A percentile compares a stretch with the other conserved stretches of the same genome.
phyloP scores from a whole-genome alignment of 352 stramenopile genomes.

The Globisporangium sylvaticum region DNA sequence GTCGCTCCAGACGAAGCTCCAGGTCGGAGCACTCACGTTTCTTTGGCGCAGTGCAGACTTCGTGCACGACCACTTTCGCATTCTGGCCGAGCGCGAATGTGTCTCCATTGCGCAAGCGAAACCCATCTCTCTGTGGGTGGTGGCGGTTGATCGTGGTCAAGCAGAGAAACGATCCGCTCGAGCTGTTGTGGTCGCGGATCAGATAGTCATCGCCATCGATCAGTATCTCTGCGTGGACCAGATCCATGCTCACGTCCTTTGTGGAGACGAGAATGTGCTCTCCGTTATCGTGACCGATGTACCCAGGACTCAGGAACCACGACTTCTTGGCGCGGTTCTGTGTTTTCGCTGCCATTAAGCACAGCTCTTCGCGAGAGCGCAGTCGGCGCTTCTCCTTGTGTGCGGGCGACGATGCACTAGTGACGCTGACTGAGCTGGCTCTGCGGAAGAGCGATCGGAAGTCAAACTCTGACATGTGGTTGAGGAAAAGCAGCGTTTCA shows the following conservation, averaged over 20 bases:
- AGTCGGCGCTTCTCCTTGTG: slow-evolving; percentile 26
- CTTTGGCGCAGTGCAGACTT: slow-evolving; percentile 13
- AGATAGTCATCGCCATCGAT: slow-evolving; percentile 64
- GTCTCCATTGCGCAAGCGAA: slow-evolving; percentile 48
- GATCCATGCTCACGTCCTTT: slow-evolving; percentile 60
- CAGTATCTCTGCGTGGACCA: slow-evolving; percentile 54
- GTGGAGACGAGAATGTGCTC: slow-evolving; percentile 48
- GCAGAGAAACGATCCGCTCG: slow-evolving; percentile 59
- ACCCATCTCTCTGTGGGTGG: slow-evolving; percentile 66
- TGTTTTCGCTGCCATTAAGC: slow-evolving; percentile 38
- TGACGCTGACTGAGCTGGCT: slow-evolving; percentile 9
- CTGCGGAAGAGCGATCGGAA: slow-evolving; percentile 27
- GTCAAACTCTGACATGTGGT: slow-evolving; percentile 25
- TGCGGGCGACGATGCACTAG: neutral
- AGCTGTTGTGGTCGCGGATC: slow-evolving; percentile 43
- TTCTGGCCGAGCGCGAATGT: slow-evolving; percentile 39
- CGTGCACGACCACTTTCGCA: slow-evolving; percentile 22
- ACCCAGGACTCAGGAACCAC: slow-evolving; percentile 57
- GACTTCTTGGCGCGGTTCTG: slow-evolving; percentile 35
- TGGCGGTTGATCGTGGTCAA: slow-evolving; percentile 65
- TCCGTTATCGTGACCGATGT: slow-evolving; percentile 53
- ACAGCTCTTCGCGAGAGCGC: slow-evolving; percentile 52
- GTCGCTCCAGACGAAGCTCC: neutral
- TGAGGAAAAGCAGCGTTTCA: slow-evolving; percentile 28
- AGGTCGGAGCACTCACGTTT: neutral